phyloP scores from a whole-genome alignment of 2,329 filamentous ascomycete genomes.

The Hypoxylon sp. region DNA sequence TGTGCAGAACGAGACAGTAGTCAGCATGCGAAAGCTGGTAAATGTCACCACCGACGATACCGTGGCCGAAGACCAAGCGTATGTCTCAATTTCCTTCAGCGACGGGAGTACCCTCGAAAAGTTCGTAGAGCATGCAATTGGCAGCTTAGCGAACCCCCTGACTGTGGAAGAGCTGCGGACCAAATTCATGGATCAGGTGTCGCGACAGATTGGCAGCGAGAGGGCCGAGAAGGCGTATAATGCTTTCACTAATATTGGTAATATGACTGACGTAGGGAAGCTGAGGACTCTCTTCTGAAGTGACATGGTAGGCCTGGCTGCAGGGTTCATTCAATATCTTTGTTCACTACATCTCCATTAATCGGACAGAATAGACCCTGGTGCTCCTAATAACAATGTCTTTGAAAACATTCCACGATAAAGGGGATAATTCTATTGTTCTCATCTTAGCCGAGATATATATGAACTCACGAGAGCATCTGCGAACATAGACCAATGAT shows the following conservation, averaged over 20 bases:
- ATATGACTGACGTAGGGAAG: slow-evolving; percentile 52
- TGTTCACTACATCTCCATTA: neutral
- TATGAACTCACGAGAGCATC: slow-evolving; percentile 2
- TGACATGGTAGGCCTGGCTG: neutral
- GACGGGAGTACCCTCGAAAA: slow-evolving; percentile 59
- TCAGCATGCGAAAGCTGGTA: slow-evolving; percentile 62
- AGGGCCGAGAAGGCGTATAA: slow-evolving; percentile 55
- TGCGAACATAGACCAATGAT: neutral
- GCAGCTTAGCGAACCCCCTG: slow-evolving; percentile 65
- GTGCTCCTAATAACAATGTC: neutral
- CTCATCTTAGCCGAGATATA: neutral
- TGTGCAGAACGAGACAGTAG: slow-evolving; percentile 59
- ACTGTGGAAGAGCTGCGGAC: slow-evolving; percentile 60
- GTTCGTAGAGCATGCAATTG: slow-evolving; percentile 65
- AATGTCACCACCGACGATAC: slow-evolving; percentile 59
- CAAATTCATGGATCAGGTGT: slow-evolving; percentile 66
- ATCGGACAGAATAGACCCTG: neutral
- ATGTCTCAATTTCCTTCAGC: slow-evolving; percentile 53
- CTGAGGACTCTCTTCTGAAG: slow-evolving; percentile 40
- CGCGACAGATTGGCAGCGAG: slow-evolving; percentile 58
- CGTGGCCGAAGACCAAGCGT: slow-evolving; percentile 59
- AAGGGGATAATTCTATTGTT: slow-evolving; percentile 12
- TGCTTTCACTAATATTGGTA: slow-evolving; percentile 53
- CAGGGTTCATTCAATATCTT: neutral
- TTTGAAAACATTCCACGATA: neutral